Conservation (phyloP, 2,329 filamentous ascomycete species). For the Metarhizium rileyi region DNA sequence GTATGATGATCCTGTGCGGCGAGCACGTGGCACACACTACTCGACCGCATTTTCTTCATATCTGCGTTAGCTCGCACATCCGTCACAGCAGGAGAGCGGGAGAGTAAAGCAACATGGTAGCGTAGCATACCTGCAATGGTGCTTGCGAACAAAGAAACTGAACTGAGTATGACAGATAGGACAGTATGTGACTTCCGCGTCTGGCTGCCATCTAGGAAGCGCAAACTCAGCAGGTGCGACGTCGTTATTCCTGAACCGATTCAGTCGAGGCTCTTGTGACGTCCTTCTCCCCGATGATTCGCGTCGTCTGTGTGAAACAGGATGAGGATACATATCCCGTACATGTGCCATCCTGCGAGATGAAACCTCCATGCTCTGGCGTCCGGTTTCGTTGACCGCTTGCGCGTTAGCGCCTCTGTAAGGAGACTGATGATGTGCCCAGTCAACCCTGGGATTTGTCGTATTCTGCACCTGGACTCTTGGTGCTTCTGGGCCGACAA, state of each 20-base stretch:
- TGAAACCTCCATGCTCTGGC: neutral
- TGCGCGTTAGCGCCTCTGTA: neutral
- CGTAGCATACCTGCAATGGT: constrained; percentile 71
- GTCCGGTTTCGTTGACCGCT: neutral
- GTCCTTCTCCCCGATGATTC: neutral
- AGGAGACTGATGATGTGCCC: neutral
- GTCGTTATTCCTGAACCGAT: neutral
- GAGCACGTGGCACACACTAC: constrained; percentile 88
- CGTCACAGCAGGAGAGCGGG: neutral
- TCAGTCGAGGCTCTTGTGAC: neutral
- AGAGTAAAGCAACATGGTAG: constrained; percentile 5
- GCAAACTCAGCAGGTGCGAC: constrained; percentile 34
- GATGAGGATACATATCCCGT: neutral
- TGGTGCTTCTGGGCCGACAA: neutral
- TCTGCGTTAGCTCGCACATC: constrained; percentile 8
- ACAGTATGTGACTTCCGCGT: constrained; percentile 71
- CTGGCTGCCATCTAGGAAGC: constrained; percentile 79
- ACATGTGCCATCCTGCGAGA: neutral
- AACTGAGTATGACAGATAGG: constrained; percentile 77
- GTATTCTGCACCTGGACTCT: neutral
- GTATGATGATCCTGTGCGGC: constrained; percentile 89
- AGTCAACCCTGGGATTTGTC: neutral
- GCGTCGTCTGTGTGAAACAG: neutral
- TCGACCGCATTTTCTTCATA: constrained; percentile 69
- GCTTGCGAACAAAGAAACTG: constrained; percentile 77